Base-by-base conservation (phyloP, 2,329 filamentous ascomycete genomes). In the Arthroderma sp. region DNA sequence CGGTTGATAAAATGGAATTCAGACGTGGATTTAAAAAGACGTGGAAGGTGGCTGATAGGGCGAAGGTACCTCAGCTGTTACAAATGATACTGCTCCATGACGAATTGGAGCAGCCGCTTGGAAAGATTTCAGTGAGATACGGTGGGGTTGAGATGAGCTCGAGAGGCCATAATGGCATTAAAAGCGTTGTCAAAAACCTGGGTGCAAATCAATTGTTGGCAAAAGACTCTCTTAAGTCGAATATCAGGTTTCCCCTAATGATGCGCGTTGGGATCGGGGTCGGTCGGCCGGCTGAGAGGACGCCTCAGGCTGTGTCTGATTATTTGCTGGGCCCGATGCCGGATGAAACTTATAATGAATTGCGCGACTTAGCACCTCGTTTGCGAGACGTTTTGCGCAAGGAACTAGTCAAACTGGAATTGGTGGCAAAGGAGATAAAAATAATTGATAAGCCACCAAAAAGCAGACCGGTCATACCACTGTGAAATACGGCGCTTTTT, bases 21-120 rank as follows among this genome's bases (percentile, higher is more conserved):
- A n/a, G n/a, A 40, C 42, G n/a, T n/a, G n/a, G n/a, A 30, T n/a
- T 30, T 44, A 10, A 40, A n/a, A 40, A 44, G 52, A 53, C 52
- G 3, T 48, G 60, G 6, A 41, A 47, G 4, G 51, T 57, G 8
- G 43, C 54, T 9, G 52, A 66, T 30, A 58, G 53, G 10, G 49
- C 44, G 22, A 43, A 47, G 28, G 47, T 55, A 42, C 43, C 31
- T 29, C 44, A 4, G 36, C 40, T 44, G 9, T 52, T 70, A 3
- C 65, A 69, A 3, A 63, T 98, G 10, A 77, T 96, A 0, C 68
- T 96, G 8, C 69, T 96, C 15, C 87, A 96, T 61, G 89, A 96
- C 60, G 89, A 96, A 60, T 65, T 96, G 31, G 88, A 95, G 56
- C 71, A 75, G 36, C 67, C 73, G 2, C 57, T 87, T 1, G 87